Evolutionary conservation across 768 basidiomycete species (phyloP), one percentile per base, ranked within the genome.

Genomic region (Boletus eberwhitei): DNA sequence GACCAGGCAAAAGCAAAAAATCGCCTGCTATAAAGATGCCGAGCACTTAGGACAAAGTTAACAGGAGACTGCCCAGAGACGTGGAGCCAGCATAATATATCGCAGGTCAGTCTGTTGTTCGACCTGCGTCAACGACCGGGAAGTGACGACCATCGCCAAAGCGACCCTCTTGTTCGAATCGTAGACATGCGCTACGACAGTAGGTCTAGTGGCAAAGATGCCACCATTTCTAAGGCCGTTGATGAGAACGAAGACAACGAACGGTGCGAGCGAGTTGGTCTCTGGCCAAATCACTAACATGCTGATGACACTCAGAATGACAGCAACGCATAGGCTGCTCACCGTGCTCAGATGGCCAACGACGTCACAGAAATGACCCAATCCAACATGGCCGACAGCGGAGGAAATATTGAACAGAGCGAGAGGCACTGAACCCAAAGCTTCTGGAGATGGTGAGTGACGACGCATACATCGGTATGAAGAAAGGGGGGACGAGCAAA

Each of bases 171-270:
- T 57, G 24, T 71, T 66, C n/a, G 62, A 38, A 22, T 65, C 67
- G 49, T 70, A 74, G 11, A 70, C 40, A 21, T 66, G 58, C 2
- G 64, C 68, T 0, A 73, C 62, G 29, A 73, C 70, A 1, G 57
- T 67, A 1, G 69, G 71, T 59, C 71, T 69, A 4, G 68, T 68
- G 41, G 71, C 64, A 46, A 71, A 73, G 58, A 73, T 73, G 3
- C 65, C 70, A 13, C 68, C 69, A 32, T 70, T 71, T 37, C 68
- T 68, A 16, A 61, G 24, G 16, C 72, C 68, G 42, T 62, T 70
- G 50, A 70, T 43, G 19, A 66, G 31, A 41, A 68, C 55, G 55
- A 69, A 69, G 19, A 62, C 45, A 4, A 65, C 51, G 47, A 70
- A 71, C 7, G 47, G 24, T 19, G 35, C 47, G 36, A 47, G 22